phyloP scores from a whole-genome alignment of 2,329 filamentous ascomycete genomes.

The Trichoderma sp. region DNA sequence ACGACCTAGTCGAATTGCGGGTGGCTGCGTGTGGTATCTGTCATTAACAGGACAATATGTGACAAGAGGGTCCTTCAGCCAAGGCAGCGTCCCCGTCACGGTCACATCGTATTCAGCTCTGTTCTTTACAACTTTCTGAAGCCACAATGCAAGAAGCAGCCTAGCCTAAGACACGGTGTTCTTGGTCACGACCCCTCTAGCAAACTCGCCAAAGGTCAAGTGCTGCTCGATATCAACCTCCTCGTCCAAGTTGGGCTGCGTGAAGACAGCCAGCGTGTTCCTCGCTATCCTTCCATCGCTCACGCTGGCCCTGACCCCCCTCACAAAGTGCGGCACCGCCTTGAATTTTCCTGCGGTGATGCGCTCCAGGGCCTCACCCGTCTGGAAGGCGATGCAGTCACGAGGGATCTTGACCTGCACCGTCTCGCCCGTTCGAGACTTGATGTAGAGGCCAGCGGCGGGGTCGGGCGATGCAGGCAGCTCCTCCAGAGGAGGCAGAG shows the following conservation, averaged over 20 bases:
- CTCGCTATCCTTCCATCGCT: constrained; percentile 62
- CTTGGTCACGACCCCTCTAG: constrained; percentile 61
- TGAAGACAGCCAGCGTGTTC: constrained; percentile 95
- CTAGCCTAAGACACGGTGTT: constrained; percentile 54
- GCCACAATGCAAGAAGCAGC: background rate
- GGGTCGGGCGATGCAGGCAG: constrained; percentile 78
- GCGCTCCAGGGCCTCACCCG: constrained; percentile 84
- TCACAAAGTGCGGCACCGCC: constrained; percentile 94
- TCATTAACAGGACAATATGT: constrained; percentile 4
- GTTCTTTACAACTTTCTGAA: background rate
- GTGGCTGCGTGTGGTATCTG: background rate
- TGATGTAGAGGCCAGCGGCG: constrained; percentile 88
- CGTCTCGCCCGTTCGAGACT: constrained; percentile 75
- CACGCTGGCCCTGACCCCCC: constrained; percentile 65
- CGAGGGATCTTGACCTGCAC: constrained; percentile 92
- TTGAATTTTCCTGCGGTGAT: constrained; percentile 91
- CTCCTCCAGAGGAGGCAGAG: constrained; percentile 63
- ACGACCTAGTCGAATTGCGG: background rate
- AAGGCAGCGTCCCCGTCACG: constrained; percentile 7
- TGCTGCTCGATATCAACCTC: constrained; percentile 69
- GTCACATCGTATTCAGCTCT: background rate
- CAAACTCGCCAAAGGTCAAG: constrained; percentile 76
- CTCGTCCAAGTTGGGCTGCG: constrained; percentile 88
- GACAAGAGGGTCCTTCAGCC: background rate
- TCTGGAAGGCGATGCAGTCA: constrained; percentile 94